Evolutionary conservation across 1,284 basidiomycete genomes (phyloP).

Genomic region (Sporisorium exsertum): DNA sequence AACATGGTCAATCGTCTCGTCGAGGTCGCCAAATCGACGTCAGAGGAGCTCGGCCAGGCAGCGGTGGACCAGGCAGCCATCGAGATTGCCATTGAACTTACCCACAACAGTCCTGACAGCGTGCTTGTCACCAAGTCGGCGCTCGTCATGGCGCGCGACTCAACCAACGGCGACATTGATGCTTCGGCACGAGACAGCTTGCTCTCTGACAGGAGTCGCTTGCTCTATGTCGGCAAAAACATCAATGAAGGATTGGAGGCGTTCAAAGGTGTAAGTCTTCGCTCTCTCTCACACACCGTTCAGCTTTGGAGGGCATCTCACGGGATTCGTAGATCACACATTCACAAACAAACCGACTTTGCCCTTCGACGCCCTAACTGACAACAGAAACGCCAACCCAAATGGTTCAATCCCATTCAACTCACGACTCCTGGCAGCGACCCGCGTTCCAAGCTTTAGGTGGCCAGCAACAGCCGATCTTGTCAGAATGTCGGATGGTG

Average conservation of each 20-base stretch:
- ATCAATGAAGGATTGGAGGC: slow-evolving; percentile 76
- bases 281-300: too few relatives aligned
- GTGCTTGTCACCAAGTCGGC: slow-evolving; percentile 80
- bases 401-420: slow-evolving; percentile 48
- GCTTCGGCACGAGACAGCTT: slow-evolving; percentile 74
- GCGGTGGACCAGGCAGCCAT: slow-evolving; percentile 75
- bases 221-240: slow-evolving; percentile 78
- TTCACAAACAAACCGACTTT: not conserved
- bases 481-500: not conserved
- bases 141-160: slow-evolving; percentile 49
- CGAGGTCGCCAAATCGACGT: slow-evolving; percentile 72
- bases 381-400: slow-evolving; percentile 47
- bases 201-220: slow-evolving; percentile 73
- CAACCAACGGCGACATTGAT: slow-evolving; percentile 72
- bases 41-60: slow-evolving; percentile 73
- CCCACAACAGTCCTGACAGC: slow-evolving; percentile 80
- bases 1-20: slow-evolving; percentile 73
- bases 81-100: slow-evolving; percentile 76
- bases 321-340: not conserved
- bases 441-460: slow-evolving; percentile 22
- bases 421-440: slow-evolving; percentile 5
- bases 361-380: not conserved
- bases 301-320: not conserved
- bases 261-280: slow-evolving; percentile 71
- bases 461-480: not conserved